Evolutionary conservation across 352 stramenopile genomes (phyloP), one percentile per base, ranked within the genome.

Genomic region (Pelagophyceae sp.): DNA sequence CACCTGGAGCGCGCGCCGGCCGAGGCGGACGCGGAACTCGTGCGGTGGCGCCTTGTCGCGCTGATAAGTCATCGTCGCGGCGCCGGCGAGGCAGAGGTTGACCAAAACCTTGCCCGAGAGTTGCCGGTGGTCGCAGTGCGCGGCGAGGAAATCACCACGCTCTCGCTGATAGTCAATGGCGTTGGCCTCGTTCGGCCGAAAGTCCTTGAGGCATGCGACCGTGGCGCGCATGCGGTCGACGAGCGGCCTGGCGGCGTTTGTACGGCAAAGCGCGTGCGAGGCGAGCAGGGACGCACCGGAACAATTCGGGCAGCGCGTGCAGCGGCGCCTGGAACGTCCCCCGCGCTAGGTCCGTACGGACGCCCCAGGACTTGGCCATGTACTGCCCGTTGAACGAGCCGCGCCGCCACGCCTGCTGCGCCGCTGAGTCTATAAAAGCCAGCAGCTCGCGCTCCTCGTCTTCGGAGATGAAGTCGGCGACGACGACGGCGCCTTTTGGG

Each of bases 1-100:
- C n/a, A 71, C n/a, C 31, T 71, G 61, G 15, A 71, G 33, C 3
- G 29, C 27, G n/a, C 61, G 27, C 61, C 61, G 61, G n/a, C 3
- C 3, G 3, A 71, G 33, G 33, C 3, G 61, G 15, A 37, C 61
- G 61, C 61, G 61, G 61, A 29, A 1, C 15, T 17, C 3, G 25
- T 11, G 60, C 60, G 60, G 25, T 5, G 17, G 25, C 11, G 60
- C 11, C 61, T 71, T 29, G n/a, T 71, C 61, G 29, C 15, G 29
- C n/a, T 27, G 37, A 31, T 71, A 71, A 31, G 61, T 40, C 61
- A 71, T 71, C 29, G 61, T 71, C 61, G 61, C 61, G 61, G 17
- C 33, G n/a, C 61, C 61, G 15, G 61, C 61, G 29, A 71, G 33
- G 61, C n/a, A 71, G 29, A 71, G 33, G 25, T 71, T 71, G 15